Evolutionary conservation across 1,139 yeast species (phyloP).

Genomic region (Chernovozyma sophiae-reginae): DNA sequence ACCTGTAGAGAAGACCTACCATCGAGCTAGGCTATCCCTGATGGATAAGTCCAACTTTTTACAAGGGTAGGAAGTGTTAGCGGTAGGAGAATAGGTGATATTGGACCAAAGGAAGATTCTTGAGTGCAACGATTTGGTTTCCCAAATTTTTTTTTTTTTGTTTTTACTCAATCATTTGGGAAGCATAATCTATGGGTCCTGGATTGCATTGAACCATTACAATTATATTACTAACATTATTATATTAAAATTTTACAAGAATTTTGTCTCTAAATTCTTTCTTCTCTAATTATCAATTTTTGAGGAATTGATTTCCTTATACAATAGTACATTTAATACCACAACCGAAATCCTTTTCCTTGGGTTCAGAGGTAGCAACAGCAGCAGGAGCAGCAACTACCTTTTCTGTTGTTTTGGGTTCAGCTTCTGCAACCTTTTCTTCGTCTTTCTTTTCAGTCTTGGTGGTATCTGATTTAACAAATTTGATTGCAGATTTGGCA

Average conservation of each 20-base stretch:
- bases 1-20: neutral
- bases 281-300: too few relatives aligned
- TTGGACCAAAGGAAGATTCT: neutral
- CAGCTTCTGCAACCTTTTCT: neutral
- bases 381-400: constrained; percentile 9
- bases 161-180: too few relatives aligned
- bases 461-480: constrained; percentile 8
- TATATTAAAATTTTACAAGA: too few relatives aligned
- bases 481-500: constrained; percentile 30
- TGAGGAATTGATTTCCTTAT: too few relatives aligned
- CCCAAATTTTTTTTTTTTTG: neutral
- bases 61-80: neutral
- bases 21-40: constrained; percentile 2
- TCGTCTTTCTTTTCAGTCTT: neutral
- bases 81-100: neutral
- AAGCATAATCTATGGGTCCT: too few relatives aligned
- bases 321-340: constrained; percentile 24
- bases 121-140: neutral
- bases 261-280: too few relatives aligned
- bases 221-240: too few relatives aligned
- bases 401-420: constrained; percentile 5
- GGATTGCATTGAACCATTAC: too few relatives aligned
- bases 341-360: constrained; percentile 20
- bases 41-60: constrained; percentile 3
- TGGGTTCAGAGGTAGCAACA: constrained; percentile 14